These are phyloP conservation scores for Hypoxylon perforatum DNA, from an alignment of 495 filamentous ascomycete species.

Conservation along the genomic window DNA sequence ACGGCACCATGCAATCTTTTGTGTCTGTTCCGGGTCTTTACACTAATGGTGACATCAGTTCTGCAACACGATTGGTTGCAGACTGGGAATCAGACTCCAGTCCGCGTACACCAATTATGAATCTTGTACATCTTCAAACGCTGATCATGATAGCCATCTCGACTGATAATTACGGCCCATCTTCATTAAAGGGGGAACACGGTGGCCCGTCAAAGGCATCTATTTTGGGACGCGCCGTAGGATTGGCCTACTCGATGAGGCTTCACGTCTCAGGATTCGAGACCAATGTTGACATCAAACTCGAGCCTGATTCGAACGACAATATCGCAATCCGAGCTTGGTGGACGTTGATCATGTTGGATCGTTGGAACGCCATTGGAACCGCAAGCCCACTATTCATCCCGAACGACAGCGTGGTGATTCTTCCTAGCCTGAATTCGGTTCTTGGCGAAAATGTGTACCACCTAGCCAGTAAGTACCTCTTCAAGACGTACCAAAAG, in stretches of 20 bases:
- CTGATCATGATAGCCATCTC: constrained; percentile 71
- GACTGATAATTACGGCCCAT: constrained; percentile 60
- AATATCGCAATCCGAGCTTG: constrained; percentile 77
- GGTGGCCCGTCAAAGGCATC: constrained; percentile 50
- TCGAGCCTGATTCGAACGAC: constrained; percentile 75
- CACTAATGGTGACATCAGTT: constrained; percentile 51
- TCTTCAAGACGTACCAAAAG: neutral
- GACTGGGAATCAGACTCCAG: constrained; percentile 64
- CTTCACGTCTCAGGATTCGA: constrained; percentile 57
- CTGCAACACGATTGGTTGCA: constrained; percentile 61
- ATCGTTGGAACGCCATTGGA: constrained; percentile 79
- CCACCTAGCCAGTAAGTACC: constrained; percentile 74
- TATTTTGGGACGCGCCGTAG: constrained; percentile 67
- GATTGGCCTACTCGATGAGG: constrained; percentile 67
- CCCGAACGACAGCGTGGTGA: constrained; percentile 68
- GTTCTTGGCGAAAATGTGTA: constrained; percentile 73
- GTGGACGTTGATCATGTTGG: constrained; percentile 78
- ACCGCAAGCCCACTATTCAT: constrained; percentile 69
- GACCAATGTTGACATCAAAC: constrained; percentile 35
- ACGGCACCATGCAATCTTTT: constrained; percentile 68
- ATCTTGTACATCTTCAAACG: constrained; percentile 72
- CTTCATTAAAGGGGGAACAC: constrained; percentile 45
- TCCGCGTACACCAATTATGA: constrained; percentile 57
- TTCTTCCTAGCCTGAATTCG: constrained; percentile 70
- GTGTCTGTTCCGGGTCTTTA: constrained; percentile 56